These are phyloP conservation scores for Daldinia vernicosa DNA, from an alignment of 495 filamentous ascomycete species.

Conservation along the genomic window DNA sequence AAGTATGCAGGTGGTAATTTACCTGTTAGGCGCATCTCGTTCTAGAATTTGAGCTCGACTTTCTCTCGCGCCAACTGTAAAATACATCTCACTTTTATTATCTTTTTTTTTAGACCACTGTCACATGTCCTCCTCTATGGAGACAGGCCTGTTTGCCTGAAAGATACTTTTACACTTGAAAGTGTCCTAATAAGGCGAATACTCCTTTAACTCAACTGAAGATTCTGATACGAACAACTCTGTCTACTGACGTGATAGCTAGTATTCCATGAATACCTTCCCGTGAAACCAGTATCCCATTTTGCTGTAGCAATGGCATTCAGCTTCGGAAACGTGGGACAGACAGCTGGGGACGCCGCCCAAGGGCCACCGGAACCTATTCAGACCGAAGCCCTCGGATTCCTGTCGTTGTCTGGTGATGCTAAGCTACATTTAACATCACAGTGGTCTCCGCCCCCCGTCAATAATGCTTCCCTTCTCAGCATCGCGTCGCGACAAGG, in stretches of 20 bases:
- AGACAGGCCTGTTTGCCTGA: not conserved
- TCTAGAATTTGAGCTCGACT: constrained; percentile 29
- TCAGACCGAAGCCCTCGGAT: constrained; percentile 80
- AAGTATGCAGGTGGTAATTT: not conserved
- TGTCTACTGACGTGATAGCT: constrained; percentile 8
- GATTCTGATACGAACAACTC: constrained; percentile 10
- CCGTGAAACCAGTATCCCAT: constrained; percentile 12
- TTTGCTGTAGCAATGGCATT: constrained; percentile 69
- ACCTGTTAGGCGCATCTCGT: constrained; percentile 24
- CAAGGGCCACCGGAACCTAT: constrained; percentile 66
- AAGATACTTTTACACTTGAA: not conserved
- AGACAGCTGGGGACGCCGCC: constrained; percentile 48
- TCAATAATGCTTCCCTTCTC: constrained; percentile 83
- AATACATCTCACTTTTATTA: constrained; percentile 14
- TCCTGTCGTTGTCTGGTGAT: constrained; percentile 80
- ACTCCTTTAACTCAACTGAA: not conserved
- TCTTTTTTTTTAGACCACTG: not conserved
- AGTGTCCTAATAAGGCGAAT: not conserved
- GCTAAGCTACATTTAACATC: constrained; percentile 82
- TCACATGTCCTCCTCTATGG: not conserved
- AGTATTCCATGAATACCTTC: constrained; percentile 25
- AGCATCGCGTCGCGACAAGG: constrained; percentile 82
- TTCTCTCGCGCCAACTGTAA: constrained; percentile 20
- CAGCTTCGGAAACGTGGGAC: constrained; percentile 56
- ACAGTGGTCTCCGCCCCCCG: constrained; percentile 82